These are phyloP conservation scores for Zygotorulaspora florentina DNA, from an alignment of 805 yeast genomes.

Conservation along the genomic window DNA sequence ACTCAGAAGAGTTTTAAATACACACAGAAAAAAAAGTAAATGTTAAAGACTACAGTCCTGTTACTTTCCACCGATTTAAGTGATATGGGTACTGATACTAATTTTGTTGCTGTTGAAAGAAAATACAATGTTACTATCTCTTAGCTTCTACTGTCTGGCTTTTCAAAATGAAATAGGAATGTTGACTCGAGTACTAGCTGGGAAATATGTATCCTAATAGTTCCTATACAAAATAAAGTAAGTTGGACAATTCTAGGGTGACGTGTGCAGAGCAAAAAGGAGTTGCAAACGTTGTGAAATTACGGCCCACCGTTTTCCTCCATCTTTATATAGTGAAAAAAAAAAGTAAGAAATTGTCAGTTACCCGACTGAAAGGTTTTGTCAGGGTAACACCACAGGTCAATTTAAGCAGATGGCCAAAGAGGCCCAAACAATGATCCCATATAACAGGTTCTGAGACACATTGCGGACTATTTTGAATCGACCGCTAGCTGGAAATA, in stretches of 20 bases:
- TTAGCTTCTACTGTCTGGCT: not conserved
- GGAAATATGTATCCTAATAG: not conserved
- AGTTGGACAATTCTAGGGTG: not conserved
- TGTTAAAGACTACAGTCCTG: conserved; percentile 11
- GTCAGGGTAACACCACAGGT: not conserved
- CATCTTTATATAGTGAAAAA: not conserved
- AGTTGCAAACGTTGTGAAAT: too few species aligned
- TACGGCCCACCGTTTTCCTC: not conserved
- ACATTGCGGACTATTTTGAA: not conserved
- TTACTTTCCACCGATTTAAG: conserved; percentile 4
- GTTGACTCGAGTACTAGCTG: not conserved
- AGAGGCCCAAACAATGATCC: not conserved
- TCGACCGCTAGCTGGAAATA: too few species aligned
- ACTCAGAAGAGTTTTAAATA: conserved; percentile 6
- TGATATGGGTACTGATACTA: not conserved
- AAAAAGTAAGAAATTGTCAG: not conserved
- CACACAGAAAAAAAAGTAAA: conserved; percentile 4
- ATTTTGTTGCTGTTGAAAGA: not conserved
- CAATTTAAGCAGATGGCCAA: not conserved
- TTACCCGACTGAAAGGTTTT: not conserved
- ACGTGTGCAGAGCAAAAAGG: not conserved
- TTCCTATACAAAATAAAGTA: not conserved
- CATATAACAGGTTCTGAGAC: not conserved
- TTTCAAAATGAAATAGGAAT: not conserved
- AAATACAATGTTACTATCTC: conserved; percentile 1